These are phyloP conservation scores for Phyllosticta citriasiana DNA, from an alignment of 2,329 filamentous ascomycete species.

Conservation along the genomic window DNA sequence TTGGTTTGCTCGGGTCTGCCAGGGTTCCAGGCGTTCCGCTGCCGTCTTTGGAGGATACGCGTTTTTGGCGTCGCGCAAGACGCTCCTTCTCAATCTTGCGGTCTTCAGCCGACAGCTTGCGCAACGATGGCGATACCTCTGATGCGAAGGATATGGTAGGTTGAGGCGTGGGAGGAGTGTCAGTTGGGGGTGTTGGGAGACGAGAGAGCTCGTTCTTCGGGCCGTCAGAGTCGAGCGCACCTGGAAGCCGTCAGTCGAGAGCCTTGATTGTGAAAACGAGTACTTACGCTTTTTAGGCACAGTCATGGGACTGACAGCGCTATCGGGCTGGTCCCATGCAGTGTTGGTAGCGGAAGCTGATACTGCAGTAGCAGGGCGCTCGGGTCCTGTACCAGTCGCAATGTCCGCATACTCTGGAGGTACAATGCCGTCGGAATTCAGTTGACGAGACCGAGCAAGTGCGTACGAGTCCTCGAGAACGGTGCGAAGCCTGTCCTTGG, in stretches of 20 bases:
- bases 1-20: slow-evolving; percentile 13
- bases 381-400: slow-evolving; percentile 45
- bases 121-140: slow-evolving; percentile 56
- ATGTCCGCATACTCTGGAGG: slow-evolving; percentile 67
- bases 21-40: slow-evolving; percentile 19
- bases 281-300: slow-evolving; percentile 52
- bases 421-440: slow-evolving; percentile 68
- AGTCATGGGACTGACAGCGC: slow-evolving; percentile 44
- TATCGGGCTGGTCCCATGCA: slow-evolving; percentile 35
- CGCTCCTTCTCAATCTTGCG: slow-evolving; percentile 29
- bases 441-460: slow-evolving; percentile 61
- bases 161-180: slow-evolving; percentile 37
- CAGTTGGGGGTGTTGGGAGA: slow-evolving; percentile 38
- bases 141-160: slow-evolving; percentile 46
- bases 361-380: slow-evolving; percentile 25
- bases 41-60: slow-evolving; percentile 18
- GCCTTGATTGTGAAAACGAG: slow-evolving; percentile 5
- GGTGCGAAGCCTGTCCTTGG: slow-evolving; percentile 66
- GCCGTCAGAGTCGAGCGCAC: slow-evolving; percentile 15
- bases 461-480: slow-evolving; percentile 68
- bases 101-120: slow-evolving; percentile 34
- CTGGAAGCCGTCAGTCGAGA: slow-evolving; percentile 28
- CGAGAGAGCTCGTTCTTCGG: slow-evolving; percentile 21
- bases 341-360: slow-evolving; percentile 29
- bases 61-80: slow-evolving; percentile 34